Evolutionary conservation across 345 rosid genomes (phyloP).

Genomic region (Brassica carinata): DNA sequence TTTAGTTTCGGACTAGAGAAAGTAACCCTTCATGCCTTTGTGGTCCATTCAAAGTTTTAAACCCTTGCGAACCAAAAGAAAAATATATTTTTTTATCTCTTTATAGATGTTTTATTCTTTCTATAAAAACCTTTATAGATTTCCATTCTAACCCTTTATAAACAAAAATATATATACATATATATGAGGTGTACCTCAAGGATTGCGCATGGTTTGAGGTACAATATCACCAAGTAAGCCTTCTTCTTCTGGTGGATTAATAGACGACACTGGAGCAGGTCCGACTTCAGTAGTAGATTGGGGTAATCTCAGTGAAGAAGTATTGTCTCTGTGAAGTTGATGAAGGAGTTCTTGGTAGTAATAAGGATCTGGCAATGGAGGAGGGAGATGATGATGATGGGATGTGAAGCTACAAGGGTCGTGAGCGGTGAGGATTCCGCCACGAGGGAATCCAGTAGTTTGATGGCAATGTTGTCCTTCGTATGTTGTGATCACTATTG

Average conservation of each 20-base stretch:
- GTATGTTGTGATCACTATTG: constrained; percentile 82
- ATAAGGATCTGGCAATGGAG: constrained; percentile 39
- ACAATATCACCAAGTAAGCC: constrained; percentile 90
- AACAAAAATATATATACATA: background rate
- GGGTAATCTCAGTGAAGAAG: constrained; percentile 34
- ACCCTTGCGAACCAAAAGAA: constrained; percentile 8
- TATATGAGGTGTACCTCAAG: constrained; percentile 23
- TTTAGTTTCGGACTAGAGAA: constrained; percentile 10
- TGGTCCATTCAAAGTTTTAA: constrained; percentile 21
- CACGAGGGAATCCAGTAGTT: constrained; percentile 69
- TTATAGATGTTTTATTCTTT: background rate
- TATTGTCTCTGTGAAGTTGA: constrained; percentile 47
- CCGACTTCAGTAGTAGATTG: constrained; percentile 29
- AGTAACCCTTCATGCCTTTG: constrained; percentile 13
- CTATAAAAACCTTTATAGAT: background rate
- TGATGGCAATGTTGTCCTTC: constrained; percentile 99
- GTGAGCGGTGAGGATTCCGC: constrained; percentile 58
- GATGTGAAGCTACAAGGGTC: constrained; percentile 49
- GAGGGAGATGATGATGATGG: constrained; percentile 47
- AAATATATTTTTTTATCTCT: background rate
- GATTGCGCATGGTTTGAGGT: constrained; percentile 70
- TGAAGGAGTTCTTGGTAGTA: constrained; percentile 48
- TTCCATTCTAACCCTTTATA: background rate
- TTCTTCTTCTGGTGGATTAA: constrained; percentile 45
- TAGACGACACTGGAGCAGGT: background rate